Percentiles rank a stretch among this genome's conserved stretches.
These are phyloP conservation scores for Phlyctochytrium planicorne DNA, from an alignment of 192 early-diverging fungal genomes.

Conservation along the genomic window DNA sequence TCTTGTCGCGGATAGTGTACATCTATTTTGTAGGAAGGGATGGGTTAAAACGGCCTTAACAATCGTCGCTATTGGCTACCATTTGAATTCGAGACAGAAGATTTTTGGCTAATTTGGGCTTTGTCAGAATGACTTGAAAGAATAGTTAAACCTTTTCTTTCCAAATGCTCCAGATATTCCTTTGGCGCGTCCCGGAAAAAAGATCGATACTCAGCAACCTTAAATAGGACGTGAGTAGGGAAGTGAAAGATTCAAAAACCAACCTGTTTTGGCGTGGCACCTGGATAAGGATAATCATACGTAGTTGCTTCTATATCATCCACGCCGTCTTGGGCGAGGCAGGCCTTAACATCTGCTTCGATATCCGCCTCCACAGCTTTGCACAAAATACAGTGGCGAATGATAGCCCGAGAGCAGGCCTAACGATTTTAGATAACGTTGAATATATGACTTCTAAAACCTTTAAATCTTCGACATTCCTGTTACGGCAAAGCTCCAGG, in stretches of 20 bases:
- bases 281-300: conserved; percentile 59
- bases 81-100: conserved; percentile 71
- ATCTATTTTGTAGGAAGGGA: conserved; percentile 34
- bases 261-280: conserved; percentile 65
- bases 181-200: conserved; percentile 68
- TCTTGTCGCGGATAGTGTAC: conserved; percentile 68
- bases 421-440: neutral
- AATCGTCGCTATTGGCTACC: too few species aligned
- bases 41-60: neutral
- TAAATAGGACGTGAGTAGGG: conserved; percentile 1
- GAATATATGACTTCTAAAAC: conserved; percentile 9
- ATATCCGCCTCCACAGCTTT: conserved; percentile 60
- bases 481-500: conserved; percentile 48
- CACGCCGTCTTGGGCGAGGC: conserved; percentile 23
- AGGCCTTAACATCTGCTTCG: conserved; percentile 59
- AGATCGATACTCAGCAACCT: conserved; percentile 64
- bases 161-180: conserved; percentile 75
- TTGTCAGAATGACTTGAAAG: conserved; percentile 7
- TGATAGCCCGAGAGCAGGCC: conserved; percentile 30
- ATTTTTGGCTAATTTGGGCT: conserved; percentile 50
- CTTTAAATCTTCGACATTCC: conserved; percentile 46
- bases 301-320: conserved; percentile 34
- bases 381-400: conserved; percentile 48
- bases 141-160: conserved; percentile 55
- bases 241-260: neutral